Percentiles rank a stretch among this genome's conserved stretches.
phyloP scores from a whole-genome alignment of 257 asterid species.

The Knoxia roxburghii region DNA sequence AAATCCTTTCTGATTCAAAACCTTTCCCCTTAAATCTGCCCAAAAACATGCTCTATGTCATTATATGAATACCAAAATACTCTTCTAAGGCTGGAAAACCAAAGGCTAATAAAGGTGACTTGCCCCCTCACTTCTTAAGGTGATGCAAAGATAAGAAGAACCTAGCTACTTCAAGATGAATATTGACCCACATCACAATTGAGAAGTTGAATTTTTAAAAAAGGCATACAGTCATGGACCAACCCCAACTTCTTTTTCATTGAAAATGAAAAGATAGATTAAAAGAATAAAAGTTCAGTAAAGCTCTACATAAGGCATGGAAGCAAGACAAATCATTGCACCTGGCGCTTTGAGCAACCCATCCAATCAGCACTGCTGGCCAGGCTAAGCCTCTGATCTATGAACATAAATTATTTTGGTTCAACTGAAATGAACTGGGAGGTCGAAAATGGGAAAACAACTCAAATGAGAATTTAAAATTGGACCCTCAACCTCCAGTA shows the following conservation, averaged over 20 bases:
- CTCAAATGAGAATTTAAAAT: background rate
- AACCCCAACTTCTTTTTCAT: background rate
- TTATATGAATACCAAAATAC: background rate
- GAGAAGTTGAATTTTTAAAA: background rate
- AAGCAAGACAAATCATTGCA: constrained; percentile 19
- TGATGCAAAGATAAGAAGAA: no score
- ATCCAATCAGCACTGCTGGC: constrained; percentile 95
- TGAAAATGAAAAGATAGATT: background rate
- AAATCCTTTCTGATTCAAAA: background rate
- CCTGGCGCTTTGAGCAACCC: constrained; percentile 99
- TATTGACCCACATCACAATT: background rate
- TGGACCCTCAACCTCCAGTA: background rate
- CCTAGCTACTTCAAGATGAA: background rate
- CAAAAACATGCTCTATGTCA: background rate
- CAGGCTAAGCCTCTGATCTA: constrained; percentile 96
- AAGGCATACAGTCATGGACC: background rate
- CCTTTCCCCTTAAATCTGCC: background rate
- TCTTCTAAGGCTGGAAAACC: background rate
- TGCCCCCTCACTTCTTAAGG: no score
- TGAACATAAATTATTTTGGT: constrained; percentile 19
- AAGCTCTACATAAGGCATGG: background rate
- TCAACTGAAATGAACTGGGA: constrained; percentile 12
- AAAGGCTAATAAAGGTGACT: background rate
- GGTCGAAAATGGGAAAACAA: background rate
- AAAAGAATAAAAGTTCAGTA: no score